Conservation (phyloP, 108 stramenopile species). For the Nitzschia palea region DNA sequence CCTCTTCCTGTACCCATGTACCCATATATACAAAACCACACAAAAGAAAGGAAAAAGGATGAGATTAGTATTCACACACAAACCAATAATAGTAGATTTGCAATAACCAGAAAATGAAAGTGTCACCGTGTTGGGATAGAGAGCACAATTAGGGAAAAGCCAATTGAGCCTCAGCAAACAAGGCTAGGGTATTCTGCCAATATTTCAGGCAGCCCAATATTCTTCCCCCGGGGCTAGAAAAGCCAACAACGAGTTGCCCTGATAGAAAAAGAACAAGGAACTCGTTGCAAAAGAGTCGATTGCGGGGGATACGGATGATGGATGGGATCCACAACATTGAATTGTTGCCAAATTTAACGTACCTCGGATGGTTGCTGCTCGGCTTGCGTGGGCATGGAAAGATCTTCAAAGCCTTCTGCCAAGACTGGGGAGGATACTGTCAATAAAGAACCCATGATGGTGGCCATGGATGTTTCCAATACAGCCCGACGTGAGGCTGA, state of each 20-base stretch:
- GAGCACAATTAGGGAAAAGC: conserved; percentile 40
- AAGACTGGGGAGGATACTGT: background rate
- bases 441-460: background rate
- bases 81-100: conserved; percentile 5
- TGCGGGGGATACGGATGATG: conserved; percentile 21
- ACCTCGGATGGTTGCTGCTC: conserved; percentile 55
- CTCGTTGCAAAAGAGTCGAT: conserved; percentile 63
- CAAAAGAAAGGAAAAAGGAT: background rate
- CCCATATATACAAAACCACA: conserved; percentile 6
- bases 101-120: conserved; percentile 10
- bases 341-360: conserved; percentile 22
- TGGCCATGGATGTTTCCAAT: background rate
- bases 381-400: conserved; percentile 72
- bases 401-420: conserved; percentile 50
- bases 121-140: conserved; percentile 86
- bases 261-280: conserved; percentile 14
- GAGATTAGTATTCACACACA: background rate
- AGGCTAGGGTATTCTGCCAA: conserved; percentile 27
- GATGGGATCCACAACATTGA: background rate
- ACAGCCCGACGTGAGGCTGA: background rate
- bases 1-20: conserved; percentile 33
- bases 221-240: conserved; percentile 18
- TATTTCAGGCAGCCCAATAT: conserved; percentile 33
- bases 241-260: conserved; percentile 25
- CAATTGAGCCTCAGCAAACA: conserved; percentile 75